Evolutionary conservation across 2,329 filamentous ascomycete genomes (phyloP), one percentile per base, ranked within the genome.

Genomic region (Drechslerella coelobrocha): DNA sequence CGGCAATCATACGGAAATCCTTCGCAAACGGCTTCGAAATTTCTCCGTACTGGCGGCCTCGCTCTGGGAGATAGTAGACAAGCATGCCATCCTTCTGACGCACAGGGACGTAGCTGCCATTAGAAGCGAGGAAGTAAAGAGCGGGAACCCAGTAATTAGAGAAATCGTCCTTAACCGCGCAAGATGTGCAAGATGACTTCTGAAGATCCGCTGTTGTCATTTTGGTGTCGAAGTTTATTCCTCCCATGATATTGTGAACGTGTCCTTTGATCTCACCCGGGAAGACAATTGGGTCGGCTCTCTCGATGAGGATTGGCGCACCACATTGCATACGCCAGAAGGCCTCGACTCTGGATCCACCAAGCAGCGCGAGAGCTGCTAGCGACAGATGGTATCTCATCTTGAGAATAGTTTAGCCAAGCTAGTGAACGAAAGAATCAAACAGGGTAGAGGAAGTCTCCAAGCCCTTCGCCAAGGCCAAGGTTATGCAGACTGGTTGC

Each of bases 261-360:
- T 96, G 92, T 8, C 48, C 41, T 68, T 82, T 78, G 31, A 86
- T 73, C 19, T 76, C 75, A 53, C 86, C 87, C 1, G 84, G 84
- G 66, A 85, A 83, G 61, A 94, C 83, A 61, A 96, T 82, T 17
- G 91, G 91, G 77, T 96, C 91, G 41, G 96, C 82, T 63, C 90
- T 85, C 53, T 86, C 89, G 63, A 90, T 78, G 72, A 87, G 90
- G 73, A 87, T 82, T 50, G 84, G 84, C 61, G 86, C 87, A 74
- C 85, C 88, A 79, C 91, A 96, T 76, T 91, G 89, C 84, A 96
- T 89, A 77, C 92, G 90, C 90, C 90, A 96, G 80, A 96, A 96
- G 68, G 89, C 92, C 14, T 62, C 24, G 75, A 68, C 73, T 51
- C 74, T 72, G 56, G 74, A 65, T 62, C n/a, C n/a, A n/a, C 68